Evolutionary conservation across 306 rosid genomes (phyloP), one percentile per base, ranked within the genome.

Genomic region (Malus fusca): DNA sequence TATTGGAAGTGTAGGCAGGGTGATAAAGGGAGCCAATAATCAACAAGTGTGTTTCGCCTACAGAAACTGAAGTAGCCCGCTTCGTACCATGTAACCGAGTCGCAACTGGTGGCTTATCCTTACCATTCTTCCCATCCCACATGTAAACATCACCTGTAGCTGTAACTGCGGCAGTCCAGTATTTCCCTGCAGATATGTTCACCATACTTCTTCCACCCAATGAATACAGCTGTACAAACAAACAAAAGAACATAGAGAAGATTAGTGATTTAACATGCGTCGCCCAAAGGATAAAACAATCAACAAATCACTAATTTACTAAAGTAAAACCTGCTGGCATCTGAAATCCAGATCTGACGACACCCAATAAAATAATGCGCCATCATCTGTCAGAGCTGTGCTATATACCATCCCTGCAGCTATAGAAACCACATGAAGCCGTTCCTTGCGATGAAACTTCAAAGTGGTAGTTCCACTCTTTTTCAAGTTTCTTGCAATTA

Each of bases 111-210:
- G 88, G 97, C 87, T 90, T 92, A 79, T 92, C 97, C 87, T 81
- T 89, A 26, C 88, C 89, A 79, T 83, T 92, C 85, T 95, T 95
- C 79, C 91, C 98, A 75, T 95, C 97, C 93, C 98, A 95, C 90
- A 83, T 79, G 84, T 89, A 95, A 71, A 95, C 89, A 79, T 95
- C 96, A 82, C 98, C 98, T 26, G 93, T 86, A 71, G 89, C 84
- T 72, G 97, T 95, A 80, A 85, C 97, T 28, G 93, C 97, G 17
- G 92, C 81, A 73, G 87, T 84, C 97, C 98, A 92, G 80, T 92
- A 92, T 88, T 95, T 95, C 73, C 98, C 98, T 3, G 97, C 96
- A 66, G 96, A 95, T 73, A 95, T 79, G 78, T 77, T 90, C 68
- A 84, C 88, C 79, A 92, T 77, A 83, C 81, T 88, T 79, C 83